Percentiles rank a stretch among this genome's conserved stretches.
These are phyloP conservation scores for Pneumocystis murina DNA, from an alignment of 1,139 yeast species.

Conservation along the genomic window DNA sequence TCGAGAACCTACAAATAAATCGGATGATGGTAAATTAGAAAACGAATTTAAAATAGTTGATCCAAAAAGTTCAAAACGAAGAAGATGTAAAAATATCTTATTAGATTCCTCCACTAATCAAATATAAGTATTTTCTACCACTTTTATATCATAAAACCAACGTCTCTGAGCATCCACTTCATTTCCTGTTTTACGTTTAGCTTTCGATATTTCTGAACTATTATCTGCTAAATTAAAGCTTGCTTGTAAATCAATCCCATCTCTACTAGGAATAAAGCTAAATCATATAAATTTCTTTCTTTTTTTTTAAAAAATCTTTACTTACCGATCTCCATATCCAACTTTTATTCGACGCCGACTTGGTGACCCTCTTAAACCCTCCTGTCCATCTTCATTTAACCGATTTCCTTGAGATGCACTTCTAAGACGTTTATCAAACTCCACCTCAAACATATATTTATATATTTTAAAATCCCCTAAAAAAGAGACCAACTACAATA, in stretches of 20 bases:
- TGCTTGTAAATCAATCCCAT: constrained; percentile 72
- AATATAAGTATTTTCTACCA: constrained; percentile 25
- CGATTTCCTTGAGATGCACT: neutral
- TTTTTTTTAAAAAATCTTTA: neutral
- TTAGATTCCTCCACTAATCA: constrained; percentile 59
- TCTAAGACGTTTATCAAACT: neutral
- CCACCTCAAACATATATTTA: neutral
- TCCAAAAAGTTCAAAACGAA: constrained; percentile 85
- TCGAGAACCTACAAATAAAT: constrained; percentile 2
- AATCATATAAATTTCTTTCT: neutral
- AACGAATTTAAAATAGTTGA: neutral
- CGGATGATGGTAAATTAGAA: constrained; percentile 3
- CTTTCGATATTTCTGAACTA: constrained; percentile 13
- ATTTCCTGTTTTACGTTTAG: constrained; percentile 29
- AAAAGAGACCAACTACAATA: too few relatives aligned
- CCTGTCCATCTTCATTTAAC: neutral
- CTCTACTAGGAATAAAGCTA: neutral
- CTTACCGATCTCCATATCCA: neutral
- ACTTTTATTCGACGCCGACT: neutral
- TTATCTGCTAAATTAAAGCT: constrained; percentile 41
- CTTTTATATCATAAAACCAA: neutral
- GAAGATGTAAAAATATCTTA: constrained; percentile 66
- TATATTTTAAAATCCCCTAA: too few relatives aligned
- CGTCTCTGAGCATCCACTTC: constrained; percentile 38
- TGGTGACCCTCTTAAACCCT: neutral